Evolutionary conservation across 441 rosid species (phyloP).

Genomic region (Rhodomyrtus psidioides): DNA sequence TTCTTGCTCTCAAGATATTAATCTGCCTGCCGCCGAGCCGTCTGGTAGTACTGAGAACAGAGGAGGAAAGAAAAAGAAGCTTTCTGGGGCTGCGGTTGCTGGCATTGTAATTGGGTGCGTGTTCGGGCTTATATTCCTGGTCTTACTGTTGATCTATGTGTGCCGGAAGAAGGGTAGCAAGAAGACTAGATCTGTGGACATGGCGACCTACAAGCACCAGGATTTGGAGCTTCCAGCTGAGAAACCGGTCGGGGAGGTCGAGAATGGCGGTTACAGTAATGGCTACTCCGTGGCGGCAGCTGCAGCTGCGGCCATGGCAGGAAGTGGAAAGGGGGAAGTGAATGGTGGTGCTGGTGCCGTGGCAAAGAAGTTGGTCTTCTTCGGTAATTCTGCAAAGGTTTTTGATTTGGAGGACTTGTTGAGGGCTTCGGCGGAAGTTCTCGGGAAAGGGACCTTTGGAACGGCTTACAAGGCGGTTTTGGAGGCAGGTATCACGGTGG

Average conservation of each 20-base stretch:
- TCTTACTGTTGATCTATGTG: background rate
- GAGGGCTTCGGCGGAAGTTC: slow-evolving; percentile 15
- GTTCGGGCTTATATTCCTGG: slow-evolving; percentile 3
- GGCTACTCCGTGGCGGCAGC: slow-evolving; percentile 1
- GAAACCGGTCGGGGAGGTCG: background rate
- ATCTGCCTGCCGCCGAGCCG: background rate
- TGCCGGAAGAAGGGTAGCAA: slow-evolving; percentile 4
- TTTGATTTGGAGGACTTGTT: slow-evolving; percentile 17
- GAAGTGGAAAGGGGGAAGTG: background rate
- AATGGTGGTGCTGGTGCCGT: background rate
- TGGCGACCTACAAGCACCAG: slow-evolving; percentile 7
- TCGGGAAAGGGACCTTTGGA: slow-evolving; percentile 15
- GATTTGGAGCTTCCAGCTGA: slow-evolving; percentile 4
- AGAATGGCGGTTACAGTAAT: background rate
- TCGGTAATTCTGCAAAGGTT: background rate
- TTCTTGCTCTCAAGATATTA: background rate
- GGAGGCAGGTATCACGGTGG: slow-evolving; percentile 6
- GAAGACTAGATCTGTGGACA: slow-evolving; percentile 9
- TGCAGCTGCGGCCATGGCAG: background rate
- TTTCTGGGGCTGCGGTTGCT: slow-evolving; percentile 10
- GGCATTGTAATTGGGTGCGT: slow-evolving; percentile 8
- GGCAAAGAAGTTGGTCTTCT: slow-evolving; percentile 3
- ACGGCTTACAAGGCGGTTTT: slow-evolving; percentile 14
- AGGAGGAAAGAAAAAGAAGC: slow-evolving; percentile 1
- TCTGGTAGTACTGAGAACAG: background rate